phyloP scores from a whole-genome alignment of 2,329 filamentous ascomycete genomes.

The Epichloe sylvatica region DNA sequence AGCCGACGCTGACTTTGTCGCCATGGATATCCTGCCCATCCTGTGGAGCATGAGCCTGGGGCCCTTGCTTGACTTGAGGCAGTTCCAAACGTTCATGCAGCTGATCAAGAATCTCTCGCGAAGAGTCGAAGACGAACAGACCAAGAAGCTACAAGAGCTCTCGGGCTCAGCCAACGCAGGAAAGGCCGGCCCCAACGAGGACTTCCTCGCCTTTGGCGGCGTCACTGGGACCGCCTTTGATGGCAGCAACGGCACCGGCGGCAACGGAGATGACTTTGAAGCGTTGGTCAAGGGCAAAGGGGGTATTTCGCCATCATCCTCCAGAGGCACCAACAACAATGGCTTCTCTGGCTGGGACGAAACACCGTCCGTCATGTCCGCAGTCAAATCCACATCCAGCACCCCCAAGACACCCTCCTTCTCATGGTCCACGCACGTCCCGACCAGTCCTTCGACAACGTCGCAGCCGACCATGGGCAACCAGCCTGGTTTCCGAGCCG shows the following conservation, averaged over 20 bases:
- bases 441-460: conserved; percentile 21
- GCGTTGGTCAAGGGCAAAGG: conserved; percentile 63
- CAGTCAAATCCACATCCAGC: conserved; percentile 19
- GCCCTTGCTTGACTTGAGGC: conserved; percentile 71
- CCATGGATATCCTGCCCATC: conserved; percentile 77
- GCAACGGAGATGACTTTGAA: conserved; percentile 66
- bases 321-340: conserved; percentile 27
- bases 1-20: conserved; percentile 81
- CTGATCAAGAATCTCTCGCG: conserved; percentile 69
- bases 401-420: conserved; percentile 37
- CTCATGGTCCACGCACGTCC: conserved; percentile 48
- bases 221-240: conserved; percentile 48
- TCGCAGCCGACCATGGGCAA: conserved; percentile 12
- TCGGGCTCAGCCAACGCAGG: conserved; percentile 42
- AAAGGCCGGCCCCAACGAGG: conserved; percentile 39
- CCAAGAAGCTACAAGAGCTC: conserved; percentile 74
- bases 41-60: conserved; percentile 88
- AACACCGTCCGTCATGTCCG: conserved; percentile 20
- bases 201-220: conserved; percentile 58
- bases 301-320: conserved; percentile 18
- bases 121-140: conserved; percentile 79
- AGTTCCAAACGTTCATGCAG: conserved; percentile 82
- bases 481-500: conserved; percentile 35
- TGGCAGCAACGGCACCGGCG: conserved; percentile 27
- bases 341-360: conserved; percentile 36